phyloP scores from a whole-genome alignment of 495 filamentous ascomycete species.

The Penicillium steckii region DNA sequence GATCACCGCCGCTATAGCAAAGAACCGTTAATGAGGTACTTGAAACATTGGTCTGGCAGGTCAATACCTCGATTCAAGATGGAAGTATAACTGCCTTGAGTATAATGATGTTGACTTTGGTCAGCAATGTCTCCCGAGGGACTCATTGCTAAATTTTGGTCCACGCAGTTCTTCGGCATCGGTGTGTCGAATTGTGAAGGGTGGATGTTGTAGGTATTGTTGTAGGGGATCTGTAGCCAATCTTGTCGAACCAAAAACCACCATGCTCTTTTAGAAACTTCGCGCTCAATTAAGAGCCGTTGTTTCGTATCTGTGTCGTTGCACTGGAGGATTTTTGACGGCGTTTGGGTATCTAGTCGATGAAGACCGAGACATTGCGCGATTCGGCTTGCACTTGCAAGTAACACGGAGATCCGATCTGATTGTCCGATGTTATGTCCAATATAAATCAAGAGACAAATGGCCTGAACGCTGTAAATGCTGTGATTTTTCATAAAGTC shows the following conservation, averaged over 20 bases:
- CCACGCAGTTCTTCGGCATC: conserved; percentile 11
- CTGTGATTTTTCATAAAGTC: conserved; percentile 15
- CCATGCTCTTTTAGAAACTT: conserved; percentile 15
- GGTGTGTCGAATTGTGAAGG: conserved; percentile 11
- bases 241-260: conserved; percentile 20
- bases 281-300: conserved; percentile 3
- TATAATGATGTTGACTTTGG: not conserved
- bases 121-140: not conserved
- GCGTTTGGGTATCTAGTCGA: conserved; percentile 4
- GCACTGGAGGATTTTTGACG: not conserved
- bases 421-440: conserved; percentile 13
- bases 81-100: conserved; percentile 8
- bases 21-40: not conserved
- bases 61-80: conserved; percentile 6
- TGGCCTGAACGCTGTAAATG: conserved; percentile 10
- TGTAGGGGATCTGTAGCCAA: conserved; percentile 16
- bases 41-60: not conserved
- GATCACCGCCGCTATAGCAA: conserved; percentile 6
- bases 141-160: not conserved
- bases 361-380: conserved; percentile 13
- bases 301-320: not conserved
- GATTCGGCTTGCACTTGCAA: conserved; percentile 8
- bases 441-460: conserved; percentile 13
- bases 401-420: conserved; percentile 7
- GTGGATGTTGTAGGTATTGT: conserved; percentile 15